phyloP scores from a whole-genome alignment of 768 basidiomycete species.

The Lactarius tabidus region DNA sequence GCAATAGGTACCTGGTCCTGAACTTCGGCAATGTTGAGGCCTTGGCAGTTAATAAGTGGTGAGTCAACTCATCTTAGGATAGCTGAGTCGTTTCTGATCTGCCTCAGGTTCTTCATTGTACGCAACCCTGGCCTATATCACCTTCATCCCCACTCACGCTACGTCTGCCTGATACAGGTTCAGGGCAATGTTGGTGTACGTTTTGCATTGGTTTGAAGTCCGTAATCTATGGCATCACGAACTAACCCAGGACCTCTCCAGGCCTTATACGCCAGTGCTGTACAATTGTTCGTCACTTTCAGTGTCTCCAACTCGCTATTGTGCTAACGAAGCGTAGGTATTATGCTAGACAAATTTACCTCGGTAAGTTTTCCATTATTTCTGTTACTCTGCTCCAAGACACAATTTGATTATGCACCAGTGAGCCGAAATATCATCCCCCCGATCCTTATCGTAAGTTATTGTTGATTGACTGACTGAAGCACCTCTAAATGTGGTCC shows the following conservation, averaged over 20 bases:
- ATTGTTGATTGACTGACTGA: neutral
- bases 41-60: slow-evolving; percentile 43
- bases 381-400: neutral
- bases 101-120: slow-evolving; percentile 25
- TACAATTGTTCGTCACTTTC: slow-evolving; percentile 4
- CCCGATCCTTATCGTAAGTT: neutral
- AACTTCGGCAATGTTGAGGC: slow-evolving; percentile 40
- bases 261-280: neutral
- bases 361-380: neutral
- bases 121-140: slow-evolving; percentile 1
- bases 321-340: neutral
- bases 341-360: slow-evolving; percentile 7
- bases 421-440: neutral
- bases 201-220: no score
- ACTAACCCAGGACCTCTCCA: neutral
- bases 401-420: neutral
- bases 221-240: no score
- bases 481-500: neutral
- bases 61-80: slow-evolving; percentile 14
- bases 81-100: neutral
- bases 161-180: no score
- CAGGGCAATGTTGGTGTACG: no score
- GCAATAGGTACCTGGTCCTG: slow-evolving; percentile 42
- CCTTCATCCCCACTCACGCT: neutral
- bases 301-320: neutral